phyloP scores from a whole-genome alignment of 805 yeast species.

The Kuraishia cidri region DNA sequence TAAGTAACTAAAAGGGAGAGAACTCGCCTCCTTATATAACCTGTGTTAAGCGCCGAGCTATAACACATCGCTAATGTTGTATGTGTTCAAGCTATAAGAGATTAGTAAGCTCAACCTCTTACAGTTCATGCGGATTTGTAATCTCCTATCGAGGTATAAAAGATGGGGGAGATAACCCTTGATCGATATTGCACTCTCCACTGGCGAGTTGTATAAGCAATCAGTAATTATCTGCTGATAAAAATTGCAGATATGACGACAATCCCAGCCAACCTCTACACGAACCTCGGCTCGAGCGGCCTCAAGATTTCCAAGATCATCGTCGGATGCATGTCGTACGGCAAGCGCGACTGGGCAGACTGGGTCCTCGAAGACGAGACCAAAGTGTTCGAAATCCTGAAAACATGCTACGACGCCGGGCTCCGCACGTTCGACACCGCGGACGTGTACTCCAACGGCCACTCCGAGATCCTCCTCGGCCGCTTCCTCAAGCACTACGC shows the following conservation, averaged over 20 bases:
- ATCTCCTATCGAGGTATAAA: neutral
- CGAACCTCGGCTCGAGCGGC: slow-evolving; percentile 33
- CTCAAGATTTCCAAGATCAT: slow-evolving; percentile 37
- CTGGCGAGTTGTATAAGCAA: neutral
- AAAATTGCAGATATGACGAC: neutral
- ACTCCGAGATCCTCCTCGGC: slow-evolving; percentile 38
- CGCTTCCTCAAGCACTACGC: slow-evolving; percentile 41
- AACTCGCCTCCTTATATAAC: too few relatives aligned
- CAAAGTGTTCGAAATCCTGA: slow-evolving; percentile 29
- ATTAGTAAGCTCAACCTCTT: too few relatives aligned
- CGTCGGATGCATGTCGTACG: slow-evolving; percentile 49
- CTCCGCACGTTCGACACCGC: slow-evolving; percentile 45
- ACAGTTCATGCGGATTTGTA: neutral
- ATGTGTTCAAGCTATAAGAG: neutral
- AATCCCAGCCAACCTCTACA: slow-evolving; percentile 5
- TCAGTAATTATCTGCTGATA: too few relatives aligned
- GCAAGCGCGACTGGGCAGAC: slow-evolving; percentile 32
- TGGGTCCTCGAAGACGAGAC: slow-evolving; percentile 42
- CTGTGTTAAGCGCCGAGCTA: too few relatives aligned
- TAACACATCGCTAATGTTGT: neutral
- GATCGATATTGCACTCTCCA: too few relatives aligned
- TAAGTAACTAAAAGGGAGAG: too few relatives aligned
- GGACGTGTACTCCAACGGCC: slow-evolving; percentile 36
- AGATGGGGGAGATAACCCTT: neutral
- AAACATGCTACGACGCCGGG: slow-evolving; percentile 37